Evolutionary conservation across 139 green algal species (phyloP).

Genomic region (Coccomyxa sp.): DNA sequence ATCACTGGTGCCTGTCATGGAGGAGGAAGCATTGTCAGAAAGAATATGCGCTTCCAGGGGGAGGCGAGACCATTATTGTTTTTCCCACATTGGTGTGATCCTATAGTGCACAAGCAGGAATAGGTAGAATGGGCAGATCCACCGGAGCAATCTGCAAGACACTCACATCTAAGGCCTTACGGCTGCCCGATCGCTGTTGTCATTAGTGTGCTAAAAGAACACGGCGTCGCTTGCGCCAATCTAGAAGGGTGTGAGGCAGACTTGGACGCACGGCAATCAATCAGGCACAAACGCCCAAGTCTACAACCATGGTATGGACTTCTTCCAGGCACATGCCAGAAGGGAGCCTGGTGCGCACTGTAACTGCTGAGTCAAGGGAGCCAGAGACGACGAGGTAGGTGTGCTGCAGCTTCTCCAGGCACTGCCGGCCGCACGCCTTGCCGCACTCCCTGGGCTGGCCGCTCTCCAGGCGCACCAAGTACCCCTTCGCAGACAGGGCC

Average conservation of each 20-base stretch:
- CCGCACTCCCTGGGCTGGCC: neutral
- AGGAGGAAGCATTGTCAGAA: too few species aligned
- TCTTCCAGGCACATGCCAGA: neutral
- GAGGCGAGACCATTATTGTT: too few species aligned
- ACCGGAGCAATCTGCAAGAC: neutral
- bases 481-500: neutral
- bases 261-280: neutral
- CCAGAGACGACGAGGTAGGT: neutral
- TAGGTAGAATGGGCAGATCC: neutral
- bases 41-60: neutral
- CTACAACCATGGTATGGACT: neutral
- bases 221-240: too few species aligned
- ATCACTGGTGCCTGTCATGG: constrained; percentile 8
- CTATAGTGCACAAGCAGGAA: neutral
- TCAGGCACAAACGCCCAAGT: neutral
- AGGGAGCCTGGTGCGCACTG: neutral
- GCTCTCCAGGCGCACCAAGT: neutral
- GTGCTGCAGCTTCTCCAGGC: constrained; percentile 5
- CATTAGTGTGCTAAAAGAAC: too few species aligned
- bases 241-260: too few species aligned
- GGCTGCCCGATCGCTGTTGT: too few species aligned
- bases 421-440: neutral
- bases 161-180: too few species aligned
- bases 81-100: too few species aligned
- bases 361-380: neutral